Base-by-base conservation (phyloP, 2,329 filamentous ascomycete genomes). In the Trichoderma hamatum region DNA sequence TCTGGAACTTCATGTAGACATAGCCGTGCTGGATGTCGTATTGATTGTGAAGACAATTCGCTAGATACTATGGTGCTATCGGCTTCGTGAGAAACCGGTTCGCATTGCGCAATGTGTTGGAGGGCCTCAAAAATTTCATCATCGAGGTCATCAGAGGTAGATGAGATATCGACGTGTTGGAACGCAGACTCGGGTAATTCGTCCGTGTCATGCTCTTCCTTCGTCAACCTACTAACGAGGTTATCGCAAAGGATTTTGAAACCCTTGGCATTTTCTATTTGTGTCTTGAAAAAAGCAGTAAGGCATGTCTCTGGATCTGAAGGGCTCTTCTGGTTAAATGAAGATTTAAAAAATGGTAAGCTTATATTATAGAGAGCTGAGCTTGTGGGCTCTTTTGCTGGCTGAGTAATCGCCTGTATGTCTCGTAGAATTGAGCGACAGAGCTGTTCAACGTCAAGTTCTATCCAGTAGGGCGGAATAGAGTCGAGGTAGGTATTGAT, bases 21-120 rank as follows among this genome's bases (percentile, higher is more conserved):
- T 16, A 71, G 24, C 63, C 70, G 62, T n/a, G 63, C 55, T n/a
- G 67, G 70, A 46, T 71, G 70, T 30, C 61, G 66, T 13, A 39
- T 16, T 3, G 5, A 5, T 26, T 10, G 21, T 11, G 70, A 58
- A 1, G n/a, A 16, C 3, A 46, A 9, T n/a, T 46, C 19, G 19
- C 5, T 46, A 6, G 39, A 9, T 10, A 6, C 2, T 10, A 10
- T n/a, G 5, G 39, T n/a, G 2, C 19, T n/a, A 46, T 16, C 3
- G 19, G 10, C 2, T n/a, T 46, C 19, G 19, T 46, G 19, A n/a
- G 19, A 46, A 7, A 19, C 19, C 10, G 39, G 19, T 46, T 58
- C 59, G 51, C 70, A 71, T n/a, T n/a, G 34, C 11, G 66, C n/a
- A 46, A 46, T 46, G 5, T 19, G 19, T n/a, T 46, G 39, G 19